phyloP scores from a whole-genome alignment of 2,329 filamentous ascomycete species.

The Arachnopeziza araneosa region DNA sequence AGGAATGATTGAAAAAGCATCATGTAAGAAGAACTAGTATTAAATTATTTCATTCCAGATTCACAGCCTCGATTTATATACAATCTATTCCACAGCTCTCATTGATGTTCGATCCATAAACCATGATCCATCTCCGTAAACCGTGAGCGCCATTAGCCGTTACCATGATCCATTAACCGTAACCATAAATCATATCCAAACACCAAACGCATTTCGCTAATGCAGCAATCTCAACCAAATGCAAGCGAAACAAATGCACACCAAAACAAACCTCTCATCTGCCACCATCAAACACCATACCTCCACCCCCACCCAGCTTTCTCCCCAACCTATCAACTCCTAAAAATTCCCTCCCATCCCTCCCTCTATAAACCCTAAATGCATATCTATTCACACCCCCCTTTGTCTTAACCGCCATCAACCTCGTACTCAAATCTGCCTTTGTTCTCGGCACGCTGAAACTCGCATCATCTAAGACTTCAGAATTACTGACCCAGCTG shows the following conservation, averaged over 20 bases:
- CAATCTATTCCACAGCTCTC: neutral
- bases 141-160: neutral
- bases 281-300: neutral
- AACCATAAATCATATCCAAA: neutral
- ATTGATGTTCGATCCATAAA: neutral
- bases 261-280: neutral
- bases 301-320: slow-evolving; percentile 3
- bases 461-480: slow-evolving; percentile 64
- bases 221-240: neutral
- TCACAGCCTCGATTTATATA: neutral
- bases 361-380: slow-evolving; percentile 25
- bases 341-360: slow-evolving; percentile 23
- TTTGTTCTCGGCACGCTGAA: slow-evolving; percentile 66
- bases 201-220: neutral
- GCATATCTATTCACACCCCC: slow-evolving; percentile 20
- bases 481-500: slow-evolving; percentile 69
- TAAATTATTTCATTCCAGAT: too few species aligned
- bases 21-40: too few species aligned
- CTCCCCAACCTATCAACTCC: slow-evolving; percentile 28
- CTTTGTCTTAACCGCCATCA: slow-evolving; percentile 37
- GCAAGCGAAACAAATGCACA: neutral
- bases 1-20: too few species aligned
- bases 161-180: neutral
- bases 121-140: neutral
- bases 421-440: slow-evolving; percentile 60